Conservation (phyloP, 2,329 filamentous ascomycete genomes). For the Cordyceps cateniannulata region DNA sequence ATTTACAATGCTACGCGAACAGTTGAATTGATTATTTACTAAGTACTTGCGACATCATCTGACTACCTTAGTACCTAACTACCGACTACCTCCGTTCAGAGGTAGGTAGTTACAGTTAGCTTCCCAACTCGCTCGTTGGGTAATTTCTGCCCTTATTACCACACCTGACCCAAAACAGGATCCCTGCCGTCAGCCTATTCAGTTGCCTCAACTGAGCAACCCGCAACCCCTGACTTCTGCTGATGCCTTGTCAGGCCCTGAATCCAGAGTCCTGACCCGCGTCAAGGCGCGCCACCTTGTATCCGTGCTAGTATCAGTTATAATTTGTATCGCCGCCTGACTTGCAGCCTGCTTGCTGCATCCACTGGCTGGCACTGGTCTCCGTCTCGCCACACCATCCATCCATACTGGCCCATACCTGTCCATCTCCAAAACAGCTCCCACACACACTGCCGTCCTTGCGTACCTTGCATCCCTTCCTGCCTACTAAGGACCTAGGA, state of each 20-base stretch:
- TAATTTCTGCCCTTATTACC: slow-evolving; percentile 7
- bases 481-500: background rate
- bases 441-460: slow-evolving; percentile 1
- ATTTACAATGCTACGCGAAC: background rate
- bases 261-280: background rate
- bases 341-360: background rate
- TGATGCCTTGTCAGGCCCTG: background rate
- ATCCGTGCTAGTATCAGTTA: background rate
- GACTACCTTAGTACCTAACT: background rate
- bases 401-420: background rate
- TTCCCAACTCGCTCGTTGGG: background rate
- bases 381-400: slow-evolving; percentile 4
- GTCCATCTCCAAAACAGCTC: slow-evolving; percentile 11
- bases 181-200: slow-evolving; percentile 3
- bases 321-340: background rate
- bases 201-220: slow-evolving; percentile 6
- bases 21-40: background rate
- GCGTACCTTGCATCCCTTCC: slow-evolving; percentile 1
- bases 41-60: background rate
- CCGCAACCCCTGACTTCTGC: slow-evolving; percentile 5
- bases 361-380: background rate
- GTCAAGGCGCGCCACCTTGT: slow-evolving; percentile 5
- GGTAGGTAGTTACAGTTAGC: no score
- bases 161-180: background rate
- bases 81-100: background rate